Evolutionary conservation across 441 rosid genomes (phyloP).

Genomic region (Bocquillonia castaneifolia): DNA sequence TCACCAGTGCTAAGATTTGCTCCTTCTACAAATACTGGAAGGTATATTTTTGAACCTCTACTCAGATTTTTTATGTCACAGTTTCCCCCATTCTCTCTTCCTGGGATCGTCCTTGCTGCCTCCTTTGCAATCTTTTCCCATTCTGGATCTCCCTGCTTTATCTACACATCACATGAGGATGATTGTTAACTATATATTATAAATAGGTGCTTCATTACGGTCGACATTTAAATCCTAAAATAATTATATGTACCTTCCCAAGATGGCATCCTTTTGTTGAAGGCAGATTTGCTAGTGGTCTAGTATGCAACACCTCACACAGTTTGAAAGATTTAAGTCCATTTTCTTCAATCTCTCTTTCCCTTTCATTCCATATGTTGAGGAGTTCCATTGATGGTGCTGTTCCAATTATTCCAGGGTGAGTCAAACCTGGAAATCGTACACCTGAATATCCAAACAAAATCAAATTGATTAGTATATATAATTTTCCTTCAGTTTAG

Average conservation of each 20-base stretch:
- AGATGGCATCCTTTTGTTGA: conserved; percentile 70
- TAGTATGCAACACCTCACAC: conserved; percentile 73
- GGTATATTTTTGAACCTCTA: conserved; percentile 78
- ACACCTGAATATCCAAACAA: conserved; percentile 49
- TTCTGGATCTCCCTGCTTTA: conserved; percentile 51
- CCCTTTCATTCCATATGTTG: conserved; percentile 75
- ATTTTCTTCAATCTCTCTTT: conserved; percentile 62
- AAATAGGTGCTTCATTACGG: no score
- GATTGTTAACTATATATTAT: no score
- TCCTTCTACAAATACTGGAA: conserved; percentile 84
- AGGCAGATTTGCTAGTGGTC: conserved; percentile 78
- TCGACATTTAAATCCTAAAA: no score
- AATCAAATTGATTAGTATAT: neutral
- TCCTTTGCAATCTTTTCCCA: conserved; percentile 74
- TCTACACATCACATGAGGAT: conserved; percentile 43
- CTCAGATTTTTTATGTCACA: conserved; percentile 91
- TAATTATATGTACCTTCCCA: conserved; percentile 74
- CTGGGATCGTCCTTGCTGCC: conserved; percentile 88
- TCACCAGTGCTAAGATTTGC: conserved; percentile 92
- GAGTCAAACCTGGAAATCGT: conserved; percentile 81
- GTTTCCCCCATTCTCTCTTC: conserved; percentile 93
- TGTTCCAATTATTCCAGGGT: conserved; percentile 81
- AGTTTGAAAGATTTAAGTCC: conserved; percentile 46
- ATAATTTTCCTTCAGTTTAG: no score
- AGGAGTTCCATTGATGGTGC: conserved; percentile 83